These are phyloP conservation scores for Cokeromyces recurvatus DNA, from an alignment of 371 early-diverging fungal species.

Conservation along the genomic window DNA sequence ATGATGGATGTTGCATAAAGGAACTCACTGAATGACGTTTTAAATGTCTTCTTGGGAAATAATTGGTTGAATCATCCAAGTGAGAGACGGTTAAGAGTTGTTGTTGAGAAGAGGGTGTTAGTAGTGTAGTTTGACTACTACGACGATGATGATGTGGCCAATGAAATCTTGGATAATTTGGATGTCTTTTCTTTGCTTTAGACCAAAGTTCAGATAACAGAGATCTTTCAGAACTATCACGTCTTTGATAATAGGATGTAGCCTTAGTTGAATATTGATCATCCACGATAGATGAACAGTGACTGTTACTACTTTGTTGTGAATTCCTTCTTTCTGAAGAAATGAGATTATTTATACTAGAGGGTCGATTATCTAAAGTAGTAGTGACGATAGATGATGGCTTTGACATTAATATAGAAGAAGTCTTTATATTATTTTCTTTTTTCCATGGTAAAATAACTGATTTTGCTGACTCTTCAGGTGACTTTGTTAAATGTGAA, in stretches of 20 bases:
- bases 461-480: too few relatives aligned
- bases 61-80: too few relatives aligned
- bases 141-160: too few relatives aligned
- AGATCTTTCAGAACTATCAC: slow-evolving; percentile 24
- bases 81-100: too few relatives aligned
- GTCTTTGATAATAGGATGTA: slow-evolving; percentile 20
- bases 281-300: too few relatives aligned
- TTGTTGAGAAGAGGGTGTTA: too few relatives aligned
- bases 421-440: neutral
- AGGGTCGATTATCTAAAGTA: slow-evolving; percentile 3
- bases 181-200: slow-evolving; percentile 26
- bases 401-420: too few relatives aligned
- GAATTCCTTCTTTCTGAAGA: slow-evolving; percentile 25
- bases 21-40: too few relatives aligned
- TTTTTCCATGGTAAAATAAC: too few relatives aligned
- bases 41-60: neutral
- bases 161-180: too few relatives aligned
- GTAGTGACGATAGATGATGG: neutral
- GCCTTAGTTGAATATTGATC: slow-evolving; percentile 24
- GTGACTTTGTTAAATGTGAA: slow-evolving; percentile 7
- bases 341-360: slow-evolving; percentile 16
- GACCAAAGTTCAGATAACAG: slow-evolving; percentile 31
- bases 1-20: too few relatives aligned
- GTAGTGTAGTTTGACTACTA: too few relatives aligned
- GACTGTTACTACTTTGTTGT: slow-evolving; percentile 35